phyloP scores from a whole-genome alignment of 1,139 yeast species.

The Scheffersomyces insectosa region DNA sequence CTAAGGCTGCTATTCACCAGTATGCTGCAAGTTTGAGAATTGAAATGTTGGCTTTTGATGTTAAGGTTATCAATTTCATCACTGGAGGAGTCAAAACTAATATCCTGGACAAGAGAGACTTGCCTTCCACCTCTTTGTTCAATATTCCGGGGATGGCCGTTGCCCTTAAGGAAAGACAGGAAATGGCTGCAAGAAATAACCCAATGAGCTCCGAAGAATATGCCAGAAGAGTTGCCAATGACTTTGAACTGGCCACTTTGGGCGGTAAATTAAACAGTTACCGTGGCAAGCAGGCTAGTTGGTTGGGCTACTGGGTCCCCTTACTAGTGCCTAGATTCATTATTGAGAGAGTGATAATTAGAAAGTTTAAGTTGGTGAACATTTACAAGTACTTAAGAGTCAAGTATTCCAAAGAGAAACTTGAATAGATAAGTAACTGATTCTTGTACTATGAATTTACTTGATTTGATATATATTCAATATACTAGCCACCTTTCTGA shows the following conservation, averaged over 20 bases:
- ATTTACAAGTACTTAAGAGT: constrained; percentile 23
- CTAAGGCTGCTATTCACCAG: constrained; percentile 77
- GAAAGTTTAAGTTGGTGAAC: constrained; percentile 47
- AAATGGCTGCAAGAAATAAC: constrained; percentile 58
- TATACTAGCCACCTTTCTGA: not conserved
- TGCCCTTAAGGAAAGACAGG: constrained; percentile 53
- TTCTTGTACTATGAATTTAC: not conserved
- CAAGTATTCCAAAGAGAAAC: constrained; percentile 22
- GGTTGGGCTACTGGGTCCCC: constrained; percentile 47
- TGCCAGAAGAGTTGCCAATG: constrained; percentile 56
- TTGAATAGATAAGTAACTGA: not conserved
- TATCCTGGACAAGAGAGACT: constrained; percentile 50
- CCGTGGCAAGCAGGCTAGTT: constrained; percentile 53
- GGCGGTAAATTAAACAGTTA: constrained; percentile 46
- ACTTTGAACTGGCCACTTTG: constrained; percentile 44
- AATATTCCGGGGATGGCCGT: constrained; percentile 50
- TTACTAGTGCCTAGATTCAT: constrained; percentile 55
- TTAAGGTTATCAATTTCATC: constrained; percentile 66
- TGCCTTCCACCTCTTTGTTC: constrained; percentile 59
- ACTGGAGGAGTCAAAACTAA: constrained; percentile 69
- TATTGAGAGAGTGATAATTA: constrained; percentile 43
- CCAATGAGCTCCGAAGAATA: constrained; percentile 62
- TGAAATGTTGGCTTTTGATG: constrained; percentile 74
- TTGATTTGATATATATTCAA: not conserved
- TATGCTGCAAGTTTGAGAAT: constrained; percentile 63